phyloP scores from a whole-genome alignment of 1,284 basidiomycete species.

The Xanthoconium separans region DNA sequence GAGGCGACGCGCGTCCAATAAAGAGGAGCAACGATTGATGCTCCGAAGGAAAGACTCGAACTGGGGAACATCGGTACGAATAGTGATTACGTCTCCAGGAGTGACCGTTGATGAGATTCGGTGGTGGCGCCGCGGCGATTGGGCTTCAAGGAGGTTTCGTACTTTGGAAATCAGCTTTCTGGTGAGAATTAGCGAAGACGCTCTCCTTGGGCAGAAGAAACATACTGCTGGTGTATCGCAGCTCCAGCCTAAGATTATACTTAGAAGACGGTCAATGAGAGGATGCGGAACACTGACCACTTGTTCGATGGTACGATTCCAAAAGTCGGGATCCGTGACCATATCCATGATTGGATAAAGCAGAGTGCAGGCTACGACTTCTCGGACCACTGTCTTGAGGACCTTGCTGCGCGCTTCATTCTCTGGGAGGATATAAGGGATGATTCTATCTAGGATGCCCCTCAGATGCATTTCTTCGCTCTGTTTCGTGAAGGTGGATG shows the following conservation, averaged over 20 bases:
- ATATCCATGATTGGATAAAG: constrained; percentile 89
- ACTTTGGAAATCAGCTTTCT: constrained; percentile 85
- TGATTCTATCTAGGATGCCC: constrained; percentile 63
- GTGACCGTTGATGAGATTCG: constrained; percentile 38
- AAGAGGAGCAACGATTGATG: constrained; percentile 76
- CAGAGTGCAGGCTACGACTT: constrained; percentile 81
- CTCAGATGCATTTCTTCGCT: constrained; percentile 86
- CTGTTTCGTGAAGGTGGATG: constrained; percentile 85
- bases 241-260: constrained; percentile 65
- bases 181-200: constrained; percentile 7
- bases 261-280: constrained; percentile 1
- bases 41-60: constrained; percentile 90
- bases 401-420: constrained; percentile 71
- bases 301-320: constrained; percentile 92
- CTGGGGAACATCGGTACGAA: constrained; percentile 73
- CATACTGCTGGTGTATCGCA: constrained; percentile 87
- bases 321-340: constrained; percentile 93
- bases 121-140: constrained; percentile 57
- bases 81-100: constrained; percentile 66
- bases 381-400: constrained; percentile 73
- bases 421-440: constrained; percentile 75
- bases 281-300: constrained; percentile 52
- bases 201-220: constrained; percentile 6
- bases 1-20: constrained; percentile 85
- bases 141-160: constrained; percentile 77